Evolutionary conservation across 2,329 filamentous ascomycete species (phyloP).

Genomic region (Rhinocladiella similis): DNA sequence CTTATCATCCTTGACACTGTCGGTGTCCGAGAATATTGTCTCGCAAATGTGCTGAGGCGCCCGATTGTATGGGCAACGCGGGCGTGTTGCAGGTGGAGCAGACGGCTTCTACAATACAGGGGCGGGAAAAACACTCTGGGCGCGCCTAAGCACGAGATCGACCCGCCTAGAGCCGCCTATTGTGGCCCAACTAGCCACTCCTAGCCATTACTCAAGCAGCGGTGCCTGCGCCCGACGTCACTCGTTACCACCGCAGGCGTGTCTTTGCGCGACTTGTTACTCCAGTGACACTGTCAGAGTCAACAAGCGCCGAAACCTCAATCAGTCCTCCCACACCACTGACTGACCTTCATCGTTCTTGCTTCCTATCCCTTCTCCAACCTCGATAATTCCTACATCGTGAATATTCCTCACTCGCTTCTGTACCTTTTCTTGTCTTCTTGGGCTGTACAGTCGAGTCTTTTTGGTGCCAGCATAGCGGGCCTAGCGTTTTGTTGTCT

Average conservation of each 20-base stretch:
- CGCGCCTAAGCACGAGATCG: no score
- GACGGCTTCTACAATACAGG: no score
- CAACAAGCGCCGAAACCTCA: not conserved
- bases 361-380: not conserved
- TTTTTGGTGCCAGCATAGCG: conserved; percentile 1
- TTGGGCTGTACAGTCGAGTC: not conserved
- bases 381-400: conserved; percentile 1
- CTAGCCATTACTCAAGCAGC: not conserved
- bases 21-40: not conserved
- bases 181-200: not conserved
- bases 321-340: not conserved
- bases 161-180: no score
- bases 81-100: not conserved
- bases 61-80: not conserved
- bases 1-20: not conserved
- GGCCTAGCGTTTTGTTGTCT: conserved; percentile 5
- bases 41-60: not conserved
- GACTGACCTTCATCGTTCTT: conserved; percentile 1
- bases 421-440: not conserved
- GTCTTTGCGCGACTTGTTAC: conserved; percentile 7
- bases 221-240: conserved; percentile 8
- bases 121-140: no score
- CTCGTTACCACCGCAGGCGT: not conserved
- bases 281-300: conserved; percentile 1
- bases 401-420: not conserved